Evolutionary conservation across 257 asterid species (phyloP).

Genomic region (Solanum phureja): DNA sequence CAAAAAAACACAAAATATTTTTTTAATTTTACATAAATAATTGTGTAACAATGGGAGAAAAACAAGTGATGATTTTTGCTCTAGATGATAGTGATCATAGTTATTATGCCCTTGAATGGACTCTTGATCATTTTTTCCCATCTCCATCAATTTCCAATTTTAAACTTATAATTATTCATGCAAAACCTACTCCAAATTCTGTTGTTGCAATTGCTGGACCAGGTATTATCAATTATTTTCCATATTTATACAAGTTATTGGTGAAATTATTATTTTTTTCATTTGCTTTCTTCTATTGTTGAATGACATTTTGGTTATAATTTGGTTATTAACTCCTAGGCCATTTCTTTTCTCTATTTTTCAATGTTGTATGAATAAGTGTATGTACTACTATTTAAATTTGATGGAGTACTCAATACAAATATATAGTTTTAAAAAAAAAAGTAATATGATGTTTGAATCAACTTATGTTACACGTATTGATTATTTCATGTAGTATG

Average conservation of each 20-base stretch:
- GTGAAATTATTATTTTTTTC: neutral
- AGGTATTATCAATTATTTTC: constrained; percentile 6
- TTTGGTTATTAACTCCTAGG: neutral
- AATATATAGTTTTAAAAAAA: neutral
- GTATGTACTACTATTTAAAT: neutral
- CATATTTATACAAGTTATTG: neutral
- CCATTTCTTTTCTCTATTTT: neutral
- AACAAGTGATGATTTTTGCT: constrained; percentile 25
- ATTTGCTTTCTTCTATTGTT: neutral
- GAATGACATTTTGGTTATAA: neutral
- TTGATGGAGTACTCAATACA: neutral
- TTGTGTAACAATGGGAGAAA: neutral
- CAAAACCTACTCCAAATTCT: constrained; percentile 13
- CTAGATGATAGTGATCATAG: constrained; percentile 35
- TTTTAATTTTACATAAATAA: neutral
- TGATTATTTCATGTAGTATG: neutral
- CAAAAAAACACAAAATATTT: neutral
- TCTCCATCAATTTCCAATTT: constrained; percentile 2
- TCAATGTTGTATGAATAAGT: neutral
- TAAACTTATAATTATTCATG: constrained; percentile 23
- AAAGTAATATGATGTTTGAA: neutral
- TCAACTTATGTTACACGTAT: neutral
- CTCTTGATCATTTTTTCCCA: constrained; percentile 16
- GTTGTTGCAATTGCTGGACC: constrained; percentile 23
- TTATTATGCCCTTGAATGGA: constrained; percentile 32